Base-by-base conservation (phyloP, 371 early-diverging fungal species). In the Mortierella sp. region DNA sequence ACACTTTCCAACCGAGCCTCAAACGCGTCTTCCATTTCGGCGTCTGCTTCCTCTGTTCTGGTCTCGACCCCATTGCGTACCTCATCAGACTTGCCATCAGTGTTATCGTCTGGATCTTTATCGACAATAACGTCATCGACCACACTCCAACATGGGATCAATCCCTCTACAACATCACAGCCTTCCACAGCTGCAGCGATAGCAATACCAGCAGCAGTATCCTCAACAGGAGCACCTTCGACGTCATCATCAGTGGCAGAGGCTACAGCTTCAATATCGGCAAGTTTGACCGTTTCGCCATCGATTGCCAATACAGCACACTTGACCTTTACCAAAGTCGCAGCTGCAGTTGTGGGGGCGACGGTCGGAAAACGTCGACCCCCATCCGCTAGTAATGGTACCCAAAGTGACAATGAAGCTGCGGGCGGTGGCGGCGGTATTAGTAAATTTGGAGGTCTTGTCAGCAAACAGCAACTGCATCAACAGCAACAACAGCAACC, bases 311-410 rank as follows among this genome's bases (percentile, higher is more conserved):
- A 14, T 30, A 24, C 59, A 8, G 41, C 59, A 11, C 73, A 57
- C 12, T 66, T 59, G 30, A 48, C 73, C 1, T 43, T 72, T n/a
- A 56, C 67, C 2, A 72, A 31, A 28, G 67, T 72, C 8, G 73
- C 72, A 2, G 72, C 66, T 2, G 73, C 59, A 6, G 67, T 72
- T 23, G 63, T 66, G 8, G 58, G 73, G 5, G 73, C 50, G 9
- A 58, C 67, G 14, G 53, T 72, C 4, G 73, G 73, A 0, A 66
- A 52, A 28, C 67, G 63, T 37, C 56, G 73, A 19, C 55, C 57
- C 7, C 62, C 73, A 8, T 37, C 53, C 21, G 34, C 28, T 4
- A 23, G 15, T 56, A 58, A 46, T 23, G 0, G 56, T 9, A 44
- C 0, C 21, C 0, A 8, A 14, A 21, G 17, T 44, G 44, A 21